Base-by-base conservation (phyloP, 108 stramenopile species). In the Cyclostephanos invisitatus region DNA sequence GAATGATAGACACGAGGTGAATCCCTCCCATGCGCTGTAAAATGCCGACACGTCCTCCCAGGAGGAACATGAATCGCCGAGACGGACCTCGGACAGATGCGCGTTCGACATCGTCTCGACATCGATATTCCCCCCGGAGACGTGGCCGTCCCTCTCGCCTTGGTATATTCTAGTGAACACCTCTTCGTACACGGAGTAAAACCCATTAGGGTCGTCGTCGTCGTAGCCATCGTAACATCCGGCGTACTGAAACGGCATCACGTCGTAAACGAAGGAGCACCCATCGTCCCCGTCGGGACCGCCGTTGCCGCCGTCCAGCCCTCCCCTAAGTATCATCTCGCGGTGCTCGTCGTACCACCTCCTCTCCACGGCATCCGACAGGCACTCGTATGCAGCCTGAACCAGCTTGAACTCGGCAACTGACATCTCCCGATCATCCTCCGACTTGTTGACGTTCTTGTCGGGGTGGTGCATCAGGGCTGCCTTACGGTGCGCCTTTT, bases 381-480 rank as follows among this genome's bases (percentile, higher is more conserved):
- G 77, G 47, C 93, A 93, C 78, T 99, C 98, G 71, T 99, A 98
- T 2, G 98, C 98, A 71, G 93, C 87, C 51, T 93, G 95, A 0
- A 96, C 89, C 10, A 91, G 68, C 60, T 90, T 86, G 72, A 95
- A 95, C 56, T 93, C 83, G 50, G 80, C 36, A 38, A 78, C 88
- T 2, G 84, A 73, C 35, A n/a, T 75, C 56, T 75, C 53, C 51
- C 50, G 70, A 37, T 75, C 68, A 8, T 75, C 65, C 17, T 84
- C 76, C 10, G 83, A 44, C 10, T 81, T 77, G 74, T 74, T 66
- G 32, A 87, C 70, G 50, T 80, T 89, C 72, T 96, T 96, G 83
- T 99, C 98, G 14, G 98, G 98, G 77, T 99, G 98, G 44, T 88
- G 89, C 61, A 84, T 92, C 27, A 97, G 81, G 0, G 97, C 97